These are phyloP conservation scores for Magnusiomyces ingens DNA, from an alignment of 1,139 yeast species.

Conservation along the genomic window DNA sequence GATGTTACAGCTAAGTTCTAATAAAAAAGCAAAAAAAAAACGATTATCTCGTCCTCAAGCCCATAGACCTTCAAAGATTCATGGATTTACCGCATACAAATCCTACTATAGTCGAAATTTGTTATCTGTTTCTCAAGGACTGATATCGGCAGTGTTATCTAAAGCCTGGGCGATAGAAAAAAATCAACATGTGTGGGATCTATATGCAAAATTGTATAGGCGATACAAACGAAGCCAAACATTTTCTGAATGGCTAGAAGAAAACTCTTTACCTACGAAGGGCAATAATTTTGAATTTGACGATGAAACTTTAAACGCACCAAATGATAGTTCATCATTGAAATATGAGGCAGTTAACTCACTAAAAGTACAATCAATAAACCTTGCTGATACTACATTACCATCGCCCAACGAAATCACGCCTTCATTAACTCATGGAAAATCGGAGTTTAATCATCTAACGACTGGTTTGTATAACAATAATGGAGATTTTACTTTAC, in stretches of 20 bases:
- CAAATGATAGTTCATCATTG: no score
- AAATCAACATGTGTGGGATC: constrained; percentile 14
- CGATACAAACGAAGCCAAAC: constrained; percentile 11
- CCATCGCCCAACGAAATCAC: no score
- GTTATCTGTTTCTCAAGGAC: constrained; percentile 10
- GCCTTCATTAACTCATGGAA: no score
- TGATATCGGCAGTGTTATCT: constrained; percentile 9
- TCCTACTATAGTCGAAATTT: constrained; percentile 10
- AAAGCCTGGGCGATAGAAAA: constrained; percentile 12
- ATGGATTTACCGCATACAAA: constrained; percentile 15
- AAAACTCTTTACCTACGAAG: background rate
- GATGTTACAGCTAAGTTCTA: background rate
- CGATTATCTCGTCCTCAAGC: background rate
- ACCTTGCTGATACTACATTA: no score
- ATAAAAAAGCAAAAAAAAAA: background rate
- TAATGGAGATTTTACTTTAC: no score
- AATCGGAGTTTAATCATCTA: no score
- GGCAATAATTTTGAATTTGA: background rate
- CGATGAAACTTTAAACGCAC: background rate
- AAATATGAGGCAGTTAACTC: no score
- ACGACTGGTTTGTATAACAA: no score
- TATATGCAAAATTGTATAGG: constrained; percentile 10
- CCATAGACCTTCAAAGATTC: constrained; percentile 9
- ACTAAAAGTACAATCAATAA: no score
- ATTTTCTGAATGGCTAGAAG: constrained; percentile 11